Evolutionary conservation across 2,329 filamentous ascomycete genomes (phyloP), one percentile per base, ranked within the genome.

Genomic region (Penicillium sclerotiorum): DNA sequence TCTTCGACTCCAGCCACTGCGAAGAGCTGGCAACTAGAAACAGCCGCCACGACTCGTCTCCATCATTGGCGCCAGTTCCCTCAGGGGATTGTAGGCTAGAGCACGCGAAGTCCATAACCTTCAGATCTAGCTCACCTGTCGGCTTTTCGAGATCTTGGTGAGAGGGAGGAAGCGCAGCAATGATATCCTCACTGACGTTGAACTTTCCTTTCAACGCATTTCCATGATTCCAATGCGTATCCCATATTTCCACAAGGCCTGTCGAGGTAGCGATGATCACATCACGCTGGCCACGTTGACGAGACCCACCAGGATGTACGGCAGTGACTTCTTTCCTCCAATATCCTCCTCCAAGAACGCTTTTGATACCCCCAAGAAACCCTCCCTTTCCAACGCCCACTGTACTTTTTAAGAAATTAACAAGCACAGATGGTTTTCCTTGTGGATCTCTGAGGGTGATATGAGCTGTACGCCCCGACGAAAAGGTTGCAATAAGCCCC

Each of bases 371-470:
- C 52, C 89, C 90, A 55, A 96, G 86, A 53, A 96, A 80, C 15
- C 91, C 87, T 45, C 83, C 78, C 5, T 77, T 76, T 13, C 77
- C 67, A n/a, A 68, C 73, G 12, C 81, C 77, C 3, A 82, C 79
- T 21, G 81, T 73, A 47, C 77, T 84, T 49, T 84, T 86, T 45
- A 99, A 75, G 59, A 92, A 89, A 58, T 90, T 88, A 0, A 89
- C 85, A 11, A 84, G 84, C 43, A 99, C 86, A 35, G 83, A 82
- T 3, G 93, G 89, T 63, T 91, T 87, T 20, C 94, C 94, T 69
- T 96, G 90, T 36, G 85, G 77, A 70, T 99, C 93, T 62, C 91
- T 84, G 13, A 97, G 80, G 44, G 84, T 91, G 69, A 99, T 77
- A 68, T 96, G 94, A 5, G 89, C 90, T 33, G 96, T 78, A 52